Conservation (phyloP, 768 basidiomycete genomes). For the Suillus bovinus region DNA sequence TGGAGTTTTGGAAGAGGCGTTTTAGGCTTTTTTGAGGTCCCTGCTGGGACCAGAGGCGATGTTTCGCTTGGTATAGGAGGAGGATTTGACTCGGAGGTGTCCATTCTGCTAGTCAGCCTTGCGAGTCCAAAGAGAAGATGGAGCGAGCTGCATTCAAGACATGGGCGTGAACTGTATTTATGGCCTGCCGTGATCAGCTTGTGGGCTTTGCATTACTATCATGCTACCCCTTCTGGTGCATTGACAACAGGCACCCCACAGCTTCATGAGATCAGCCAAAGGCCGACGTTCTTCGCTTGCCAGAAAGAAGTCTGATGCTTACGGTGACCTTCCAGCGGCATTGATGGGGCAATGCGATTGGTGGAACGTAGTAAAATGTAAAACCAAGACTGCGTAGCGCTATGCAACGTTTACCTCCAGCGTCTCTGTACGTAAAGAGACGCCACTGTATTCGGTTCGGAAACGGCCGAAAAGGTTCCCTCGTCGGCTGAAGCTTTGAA, state of each 20-base stretch:
- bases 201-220: too few relatives aligned
- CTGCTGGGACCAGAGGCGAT: neutral
- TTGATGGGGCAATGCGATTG: neutral
- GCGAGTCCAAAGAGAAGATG: neutral
- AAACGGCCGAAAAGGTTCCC: too few relatives aligned
- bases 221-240: too few relatives aligned
- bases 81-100: neutral
- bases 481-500: too few relatives aligned
- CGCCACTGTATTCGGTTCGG: too few relatives aligned
- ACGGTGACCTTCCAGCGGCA: neutral
- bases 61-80: neutral
- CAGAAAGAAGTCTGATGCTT: neutral
- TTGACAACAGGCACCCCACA: too few relatives aligned
- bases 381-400: too few relatives aligned
- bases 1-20: conserved; percentile 42
- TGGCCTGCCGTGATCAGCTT: neutral
- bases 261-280: neutral
- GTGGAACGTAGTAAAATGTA: too few relatives aligned
- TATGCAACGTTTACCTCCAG: too few relatives aligned
- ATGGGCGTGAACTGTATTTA: neutral
- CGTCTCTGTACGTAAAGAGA: too few relatives aligned
- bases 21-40: conserved; percentile 3
- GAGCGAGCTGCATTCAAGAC: neutral
- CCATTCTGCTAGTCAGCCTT: neutral
- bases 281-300: neutral